Evolutionary conservation across 139 green algal genomes (phyloP).

Genomic region (Dunaliella primolecta): DNA sequence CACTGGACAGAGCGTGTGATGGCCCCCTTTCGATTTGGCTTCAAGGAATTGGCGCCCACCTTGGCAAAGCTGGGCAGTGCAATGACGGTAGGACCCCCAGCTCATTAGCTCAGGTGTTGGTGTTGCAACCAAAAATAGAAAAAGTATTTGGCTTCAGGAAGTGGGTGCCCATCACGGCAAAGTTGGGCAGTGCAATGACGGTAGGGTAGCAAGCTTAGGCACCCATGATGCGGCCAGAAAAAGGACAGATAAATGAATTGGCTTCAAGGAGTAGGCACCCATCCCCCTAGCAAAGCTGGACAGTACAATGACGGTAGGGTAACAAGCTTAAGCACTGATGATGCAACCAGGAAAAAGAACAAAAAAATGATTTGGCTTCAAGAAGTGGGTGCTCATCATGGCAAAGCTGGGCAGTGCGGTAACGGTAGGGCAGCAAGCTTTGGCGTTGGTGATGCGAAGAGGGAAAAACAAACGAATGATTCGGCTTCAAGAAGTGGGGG

Average conservation of each 20-base stretch:
- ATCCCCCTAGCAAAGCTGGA: conserved; percentile 59
- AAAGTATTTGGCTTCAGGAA: conserved; percentile 64
- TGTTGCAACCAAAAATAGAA: too few relatives aligned
- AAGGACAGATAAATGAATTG: too few relatives aligned
- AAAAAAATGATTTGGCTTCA: conserved; percentile 58
- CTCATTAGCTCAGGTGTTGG: too few relatives aligned
- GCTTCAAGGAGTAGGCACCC: conserved; percentile 59
- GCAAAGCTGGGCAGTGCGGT: conserved; percentile 65
- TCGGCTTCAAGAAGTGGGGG: conserved; percentile 63
- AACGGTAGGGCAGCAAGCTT: conserved; percentile 16
- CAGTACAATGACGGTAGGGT: conserved; percentile 45
- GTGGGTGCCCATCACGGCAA: conserved; percentile 55
- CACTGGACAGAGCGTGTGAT: conserved; percentile 48
- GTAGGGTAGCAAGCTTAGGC: too few relatives aligned
- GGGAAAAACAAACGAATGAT: too few relatives aligned
- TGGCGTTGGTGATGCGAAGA: too few relatives aligned
- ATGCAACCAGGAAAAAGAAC: too few relatives aligned
- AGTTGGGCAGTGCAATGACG: conserved; percentile 62
- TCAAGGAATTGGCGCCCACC: conserved; percentile 60
- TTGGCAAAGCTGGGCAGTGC: conserved; percentile 63
- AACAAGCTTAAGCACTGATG: too few relatives aligned
- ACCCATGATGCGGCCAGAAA: too few relatives aligned
- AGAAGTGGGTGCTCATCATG: conserved; percentile 59
- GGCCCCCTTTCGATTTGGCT: conserved; percentile 60
- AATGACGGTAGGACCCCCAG: conserved; percentile 31